These are phyloP conservation scores for Pichia nanzhaoensis DNA, from an alignment of 805 yeast genomes.

Conservation along the genomic window DNA sequence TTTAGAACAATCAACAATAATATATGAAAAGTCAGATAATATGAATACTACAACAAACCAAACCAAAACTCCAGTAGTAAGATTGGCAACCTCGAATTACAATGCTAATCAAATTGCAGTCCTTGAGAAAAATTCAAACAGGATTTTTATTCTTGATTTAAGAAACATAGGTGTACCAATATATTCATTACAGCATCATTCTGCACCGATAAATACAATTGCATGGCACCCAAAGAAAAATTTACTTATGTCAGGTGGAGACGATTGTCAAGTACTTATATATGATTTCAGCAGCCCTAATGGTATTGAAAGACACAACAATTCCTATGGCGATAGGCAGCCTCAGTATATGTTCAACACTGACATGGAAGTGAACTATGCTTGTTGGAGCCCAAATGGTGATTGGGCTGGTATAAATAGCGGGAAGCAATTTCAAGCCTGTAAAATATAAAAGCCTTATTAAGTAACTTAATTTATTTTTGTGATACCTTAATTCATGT, in stretches of 20 bases:
- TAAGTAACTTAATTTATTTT: too few species aligned
- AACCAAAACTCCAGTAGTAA: conserved; percentile 36
- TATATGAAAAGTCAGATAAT: conserved; percentile 53
- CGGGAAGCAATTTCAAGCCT: conserved; percentile 65
- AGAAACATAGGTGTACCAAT: conserved; percentile 84
- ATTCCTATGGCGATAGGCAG: conserved; percentile 13
- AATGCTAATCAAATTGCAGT: conserved; percentile 85
- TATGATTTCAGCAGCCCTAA: conserved; percentile 48
- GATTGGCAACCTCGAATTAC: conserved; percentile 69
- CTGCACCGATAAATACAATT: conserved; percentile 62
- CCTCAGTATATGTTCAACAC: conserved; percentile 3
- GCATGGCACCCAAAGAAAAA: conserved; percentile 80
- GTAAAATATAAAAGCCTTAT: too few species aligned
- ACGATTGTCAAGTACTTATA: conserved; percentile 65
- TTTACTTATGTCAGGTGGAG: conserved; percentile 55
- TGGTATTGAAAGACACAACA: conserved; percentile 21
- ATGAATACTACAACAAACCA: conserved; percentile 28
- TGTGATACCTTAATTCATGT: too few species aligned
- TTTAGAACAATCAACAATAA: conserved; percentile 88
- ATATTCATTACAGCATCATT: conserved; percentile 60
- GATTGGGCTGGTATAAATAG: conserved; percentile 76
- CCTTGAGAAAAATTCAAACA: conserved; percentile 61
- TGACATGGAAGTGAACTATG: conserved; percentile 71
- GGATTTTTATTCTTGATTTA: conserved; percentile 69
- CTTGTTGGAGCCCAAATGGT: conserved; percentile 65